Evolutionary conservation across 1,284 basidiomycete species (phyloP).

Genomic region (Leccinum subrobustum): DNA sequence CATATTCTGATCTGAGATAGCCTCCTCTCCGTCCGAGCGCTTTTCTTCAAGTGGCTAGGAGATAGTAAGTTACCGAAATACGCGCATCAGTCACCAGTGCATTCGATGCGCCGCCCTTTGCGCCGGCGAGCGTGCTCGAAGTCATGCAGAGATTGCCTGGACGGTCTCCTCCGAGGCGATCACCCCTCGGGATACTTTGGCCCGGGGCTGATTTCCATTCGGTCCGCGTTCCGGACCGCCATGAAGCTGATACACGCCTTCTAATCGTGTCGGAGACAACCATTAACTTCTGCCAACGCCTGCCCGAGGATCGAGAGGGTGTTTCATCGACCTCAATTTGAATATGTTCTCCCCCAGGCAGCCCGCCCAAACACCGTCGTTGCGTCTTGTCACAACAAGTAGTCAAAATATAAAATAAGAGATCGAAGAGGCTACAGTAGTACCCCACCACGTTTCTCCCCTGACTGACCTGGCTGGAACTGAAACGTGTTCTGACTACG

Average conservation of each 20-base stretch:
- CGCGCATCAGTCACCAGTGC: background rate
- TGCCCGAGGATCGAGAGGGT: background rate
- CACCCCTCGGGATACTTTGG: background rate
- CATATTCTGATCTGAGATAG: background rate
- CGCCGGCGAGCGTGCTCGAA: background rate
- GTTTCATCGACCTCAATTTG: conserved; percentile 8
- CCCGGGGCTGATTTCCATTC: background rate
- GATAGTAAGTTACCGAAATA: background rate
- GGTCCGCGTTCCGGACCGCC: background rate
- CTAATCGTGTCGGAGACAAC: background rate
- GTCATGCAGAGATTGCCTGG: background rate
- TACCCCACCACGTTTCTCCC: background rate
- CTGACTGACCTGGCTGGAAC: background rate
- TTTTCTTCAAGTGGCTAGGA: background rate
- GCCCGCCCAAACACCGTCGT: background rate
- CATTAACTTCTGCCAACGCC: background rate
- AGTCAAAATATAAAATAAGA: background rate
- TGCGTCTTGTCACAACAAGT: background rate
- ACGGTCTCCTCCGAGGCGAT: conserved; percentile 1
- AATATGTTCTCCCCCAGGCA: background rate
- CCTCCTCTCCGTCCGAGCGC: background rate
- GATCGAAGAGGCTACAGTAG: background rate
- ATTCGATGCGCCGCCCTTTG: background rate
- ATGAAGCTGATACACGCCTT: background rate
- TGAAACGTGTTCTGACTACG: background rate